These are phyloP conservation scores for Phytophthora boehmeriae DNA, from an alignment of 352 stramenopile species.

Conservation along the genomic window DNA sequence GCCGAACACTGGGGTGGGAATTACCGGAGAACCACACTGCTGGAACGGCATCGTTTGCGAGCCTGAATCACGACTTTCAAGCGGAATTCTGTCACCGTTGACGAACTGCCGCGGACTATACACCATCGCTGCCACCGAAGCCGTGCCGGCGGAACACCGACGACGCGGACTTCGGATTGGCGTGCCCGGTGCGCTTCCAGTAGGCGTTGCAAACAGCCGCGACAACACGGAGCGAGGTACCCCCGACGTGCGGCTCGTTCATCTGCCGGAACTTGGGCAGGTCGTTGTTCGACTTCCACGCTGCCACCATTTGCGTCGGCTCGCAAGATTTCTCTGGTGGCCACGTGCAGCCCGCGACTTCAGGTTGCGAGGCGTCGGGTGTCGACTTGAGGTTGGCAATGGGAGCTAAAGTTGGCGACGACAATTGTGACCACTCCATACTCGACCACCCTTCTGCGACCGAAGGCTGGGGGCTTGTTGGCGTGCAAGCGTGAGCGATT, in stretches of 20 bases:
- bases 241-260: constrained; percentile 34
- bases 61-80: constrained; percentile 25
- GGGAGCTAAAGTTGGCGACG: constrained; percentile 9
- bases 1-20: constrained; percentile 24
- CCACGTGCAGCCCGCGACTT: constrained; percentile 29
- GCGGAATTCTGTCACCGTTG: constrained; percentile 19
- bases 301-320: constrained; percentile 34
- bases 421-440: constrained; percentile 30
- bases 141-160: constrained; percentile 41
- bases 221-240: constrained; percentile 37
- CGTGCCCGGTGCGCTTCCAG: constrained; percentile 12
- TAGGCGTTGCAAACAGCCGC: constrained; percentile 24
- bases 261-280: constrained; percentile 21
- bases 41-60: constrained; percentile 28
- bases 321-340: constrained; percentile 24
- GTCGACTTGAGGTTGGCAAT: constrained; percentile 30
- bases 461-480: constrained; percentile 30
- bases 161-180: constrained; percentile 32
- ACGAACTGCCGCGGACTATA: constrained; percentile 39
- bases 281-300: constrained; percentile 19
- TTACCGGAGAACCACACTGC: constrained; percentile 26
- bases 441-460: constrained; percentile 38
- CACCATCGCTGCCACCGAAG: constrained; percentile 34
- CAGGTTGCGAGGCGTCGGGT: constrained; percentile 14
- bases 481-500: constrained; percentile 21